Percentiles rank a stretch among this genome's conserved stretches.
phyloP scores from a whole-genome alignment of 208 protist species.

The Acanthamoeba sp. region DNA sequence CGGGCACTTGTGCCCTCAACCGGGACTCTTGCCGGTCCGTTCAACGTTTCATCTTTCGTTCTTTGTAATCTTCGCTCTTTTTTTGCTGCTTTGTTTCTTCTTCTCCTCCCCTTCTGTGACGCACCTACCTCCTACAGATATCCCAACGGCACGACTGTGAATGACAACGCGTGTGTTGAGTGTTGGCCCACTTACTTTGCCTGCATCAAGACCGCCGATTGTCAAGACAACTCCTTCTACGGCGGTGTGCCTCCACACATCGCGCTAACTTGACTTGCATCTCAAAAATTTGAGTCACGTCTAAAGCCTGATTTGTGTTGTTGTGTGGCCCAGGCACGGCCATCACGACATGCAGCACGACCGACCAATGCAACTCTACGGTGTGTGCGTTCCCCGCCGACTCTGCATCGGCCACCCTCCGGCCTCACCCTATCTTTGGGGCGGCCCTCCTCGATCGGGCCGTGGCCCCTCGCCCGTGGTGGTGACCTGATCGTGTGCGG shows the following conservation, averaged over 20 bases:
- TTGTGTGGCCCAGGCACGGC: background rate
- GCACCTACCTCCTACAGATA: background rate
- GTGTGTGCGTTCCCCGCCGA: background rate
- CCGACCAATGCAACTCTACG: background rate
- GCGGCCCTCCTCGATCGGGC: too few species aligned
- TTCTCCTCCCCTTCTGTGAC: background rate
- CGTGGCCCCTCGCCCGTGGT: too few species aligned
- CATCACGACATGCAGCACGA: background rate
- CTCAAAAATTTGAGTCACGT: too few species aligned
- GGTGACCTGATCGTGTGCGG: too few species aligned
- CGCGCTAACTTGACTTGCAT: too few species aligned
- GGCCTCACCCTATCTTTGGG: background rate
- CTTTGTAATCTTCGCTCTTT: background rate
- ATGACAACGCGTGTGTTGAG: slow-evolving; percentile 7
- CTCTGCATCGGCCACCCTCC: background rate
- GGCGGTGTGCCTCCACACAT: background rate
- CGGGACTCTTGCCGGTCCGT: background rate
- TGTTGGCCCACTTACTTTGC: background rate
- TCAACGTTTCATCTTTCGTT: background rate
- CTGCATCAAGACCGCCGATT: background rate
- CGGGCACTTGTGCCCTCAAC: background rate
- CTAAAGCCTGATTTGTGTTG: background rate
- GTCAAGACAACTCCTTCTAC: slow-evolving; percentile 22
- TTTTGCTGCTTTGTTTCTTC: background rate
- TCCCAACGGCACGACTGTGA: background rate